Evolutionary conservation across 495 filamentous ascomycete species (phyloP), one percentile per base, ranked within the genome.

Genomic region (Apodospora peruviana): DNA sequence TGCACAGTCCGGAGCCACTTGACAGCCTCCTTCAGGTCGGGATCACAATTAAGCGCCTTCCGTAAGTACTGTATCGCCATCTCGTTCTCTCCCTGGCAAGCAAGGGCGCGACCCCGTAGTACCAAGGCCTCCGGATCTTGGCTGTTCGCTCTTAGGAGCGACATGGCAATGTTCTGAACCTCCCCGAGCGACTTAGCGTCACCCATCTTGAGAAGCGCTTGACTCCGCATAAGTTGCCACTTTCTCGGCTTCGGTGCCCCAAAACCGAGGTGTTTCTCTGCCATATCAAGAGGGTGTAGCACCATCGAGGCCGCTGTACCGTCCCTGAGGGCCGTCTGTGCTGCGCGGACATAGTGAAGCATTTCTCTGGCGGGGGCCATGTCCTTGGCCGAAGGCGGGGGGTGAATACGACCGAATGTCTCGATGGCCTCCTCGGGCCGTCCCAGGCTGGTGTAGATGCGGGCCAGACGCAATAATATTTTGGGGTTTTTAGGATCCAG

Each of bases 201-300:
- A 45, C 86, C 87, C 86, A 97, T 90, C 75, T 87, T 93, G 42
- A 98, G 70, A 55, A 93, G 86, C n/a, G 94, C 94, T 68, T 95
- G 91, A 18, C 89, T 94, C 14, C 87, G 78, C 82, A 98, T 80
- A 48, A 98, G 70, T 58, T 83, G 85, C 93, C 93, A 98, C 63
- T 94, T 91, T 64, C 91, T 80, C 14, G 93, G 93, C 64, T 83
- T 81, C 49, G 79, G 73, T 17, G 89, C 89, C 18, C 81, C 81
- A 24, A 64, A 41, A 3, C 90, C 93, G 18, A 98, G 72, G 4
- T 83, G 72, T 61, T 81, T 80, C 52, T 91, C 88, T 3, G 93
- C 93, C 67, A 89, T 83, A 47, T 97, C 90, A 23, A 98, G 77
- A 14, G 90, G 91, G 67, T 94, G 87, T 47, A 96, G 68, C 16